Percentiles rank a stretch among this genome's conserved stretches.
These are phyloP conservation scores for Fraxinus platypoda DNA, from an alignment of 305 asterid genomes.

Conservation along the genomic window DNA sequence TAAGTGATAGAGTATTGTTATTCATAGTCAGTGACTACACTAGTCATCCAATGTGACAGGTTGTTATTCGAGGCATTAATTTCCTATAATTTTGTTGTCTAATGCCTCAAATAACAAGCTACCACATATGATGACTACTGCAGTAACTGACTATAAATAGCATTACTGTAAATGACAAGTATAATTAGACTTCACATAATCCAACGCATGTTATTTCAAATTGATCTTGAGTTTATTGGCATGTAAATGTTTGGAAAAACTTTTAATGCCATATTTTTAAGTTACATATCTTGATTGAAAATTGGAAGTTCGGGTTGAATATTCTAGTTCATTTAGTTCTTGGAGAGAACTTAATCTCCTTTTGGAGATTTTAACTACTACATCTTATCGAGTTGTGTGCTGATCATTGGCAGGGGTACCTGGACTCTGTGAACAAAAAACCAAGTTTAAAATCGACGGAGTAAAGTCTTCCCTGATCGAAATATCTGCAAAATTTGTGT, in stretches of 20 bases:
- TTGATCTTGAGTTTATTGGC: not conserved
- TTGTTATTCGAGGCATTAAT: no score
- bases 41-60: no score
- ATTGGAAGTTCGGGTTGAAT: not conserved
- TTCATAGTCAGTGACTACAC: no score
- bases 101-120: no score
- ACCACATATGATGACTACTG: no score
- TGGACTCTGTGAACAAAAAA: slow-evolving; percentile 38
- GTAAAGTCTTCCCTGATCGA: not conserved
- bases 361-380: not conserved
- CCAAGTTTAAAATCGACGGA: slow-evolving; percentile 21
- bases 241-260: not conserved
- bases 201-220: not conserved
- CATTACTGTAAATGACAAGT: no score
- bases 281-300: not conserved
- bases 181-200: not conserved
- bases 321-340: not conserved
- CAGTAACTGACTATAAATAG: no score
- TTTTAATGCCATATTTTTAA: not conserved
- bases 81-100: no score
- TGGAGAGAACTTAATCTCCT: not conserved
- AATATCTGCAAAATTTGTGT: not conserved
- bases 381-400: not conserved
- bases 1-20: not conserved
- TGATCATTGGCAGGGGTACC: slow-evolving; percentile 26